These are phyloP conservation scores for Penicillium ochrochloron DNA, from an alignment of 495 filamentous ascomycete genomes.

Conservation along the genomic window DNA sequence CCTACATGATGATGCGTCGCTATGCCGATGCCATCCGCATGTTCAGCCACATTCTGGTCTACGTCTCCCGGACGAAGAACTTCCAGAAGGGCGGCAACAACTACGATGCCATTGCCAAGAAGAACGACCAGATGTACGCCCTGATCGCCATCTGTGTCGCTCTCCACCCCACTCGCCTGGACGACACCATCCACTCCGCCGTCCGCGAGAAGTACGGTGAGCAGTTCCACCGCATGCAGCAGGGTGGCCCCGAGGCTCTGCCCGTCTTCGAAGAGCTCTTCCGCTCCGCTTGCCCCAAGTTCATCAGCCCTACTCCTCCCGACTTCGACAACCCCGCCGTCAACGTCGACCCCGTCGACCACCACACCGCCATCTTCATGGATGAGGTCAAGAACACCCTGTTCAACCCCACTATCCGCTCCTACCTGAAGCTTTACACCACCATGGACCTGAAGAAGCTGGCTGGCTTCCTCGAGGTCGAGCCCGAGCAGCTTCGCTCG, in stretches of 20 bases:
- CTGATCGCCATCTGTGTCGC: constrained; percentile 98
- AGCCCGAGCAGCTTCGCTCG: constrained; percentile 86
- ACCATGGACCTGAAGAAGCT: constrained; percentile 99
- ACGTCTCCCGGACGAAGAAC: constrained; percentile 98
- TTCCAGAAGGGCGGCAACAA: constrained; percentile 96
- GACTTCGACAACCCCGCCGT: constrained; percentile 93
- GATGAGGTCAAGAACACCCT: constrained; percentile 98
- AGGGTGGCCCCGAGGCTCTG: constrained; percentile 90
- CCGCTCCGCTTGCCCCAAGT: constrained; percentile 94
- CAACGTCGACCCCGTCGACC: constrained; percentile 96
- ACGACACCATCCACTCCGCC: constrained; percentile 98
- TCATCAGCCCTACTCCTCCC: constrained; percentile 95
- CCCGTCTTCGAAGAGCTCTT: constrained; percentile 98
- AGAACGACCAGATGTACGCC: constrained; percentile 99
- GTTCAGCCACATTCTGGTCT: constrained; percentile 99
- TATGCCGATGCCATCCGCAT: constrained; percentile 99
- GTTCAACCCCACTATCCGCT: constrained; percentile 89
- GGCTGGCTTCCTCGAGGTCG: constrained; percentile 92
- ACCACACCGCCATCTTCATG: constrained; percentile 98
- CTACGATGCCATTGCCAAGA: constrained; percentile 98
- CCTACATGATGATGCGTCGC: constrained; percentile 99
- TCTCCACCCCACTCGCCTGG: constrained; percentile 93
- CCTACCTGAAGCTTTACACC: constrained; percentile 98
- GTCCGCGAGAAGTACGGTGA: constrained; percentile 98
- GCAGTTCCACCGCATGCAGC: constrained; percentile 92